Conservation (phyloP, 192 early-diverging fungal genomes). For the Umbelopsis vinacea region DNA sequence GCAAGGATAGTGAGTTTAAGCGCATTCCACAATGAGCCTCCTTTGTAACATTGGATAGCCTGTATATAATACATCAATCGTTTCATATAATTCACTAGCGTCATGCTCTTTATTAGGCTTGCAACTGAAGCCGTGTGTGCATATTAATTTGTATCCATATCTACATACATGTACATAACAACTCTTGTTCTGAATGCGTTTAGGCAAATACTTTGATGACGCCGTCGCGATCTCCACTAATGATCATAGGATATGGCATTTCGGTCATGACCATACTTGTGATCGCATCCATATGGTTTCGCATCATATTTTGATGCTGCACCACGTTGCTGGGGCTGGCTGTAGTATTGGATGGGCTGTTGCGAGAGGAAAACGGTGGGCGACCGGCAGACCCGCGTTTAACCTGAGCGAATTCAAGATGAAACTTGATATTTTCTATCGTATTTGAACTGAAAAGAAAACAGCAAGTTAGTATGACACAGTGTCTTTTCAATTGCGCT, state of each 20-base stretch:
- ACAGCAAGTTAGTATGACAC: neutral
- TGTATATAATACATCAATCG: constrained; percentile 14
- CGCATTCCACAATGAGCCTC: neutral
- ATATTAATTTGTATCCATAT: neutral
- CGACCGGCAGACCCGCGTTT: neutral
- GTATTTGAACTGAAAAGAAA: constrained; percentile 50
- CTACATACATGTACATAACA: neutral
- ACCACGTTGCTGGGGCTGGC: constrained; percentile 19
- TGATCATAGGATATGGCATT: constrained; percentile 76
- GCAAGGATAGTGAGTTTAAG: constrained; percentile 9
- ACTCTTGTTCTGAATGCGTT: neutral
- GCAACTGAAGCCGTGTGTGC: neutral
- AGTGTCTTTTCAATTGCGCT: neutral
- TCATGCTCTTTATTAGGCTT: neutral
- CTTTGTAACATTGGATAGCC: neutral
- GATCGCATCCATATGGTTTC: constrained; percentile 76
- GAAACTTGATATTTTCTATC: constrained; percentile 55
- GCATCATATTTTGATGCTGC: constrained; percentile 60
- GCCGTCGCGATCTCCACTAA: constrained; percentile 76
- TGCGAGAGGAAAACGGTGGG: neutral
- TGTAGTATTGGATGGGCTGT: neutral
- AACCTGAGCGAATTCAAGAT: constrained; percentile 26
- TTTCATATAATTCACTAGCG: neutral
- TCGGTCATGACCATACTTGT: constrained; percentile 70
- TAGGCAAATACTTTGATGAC: constrained; percentile 64